Evolutionary conservation across 371 early-diverging fungal species (phyloP).

Genomic region (Mortierella sp.): DNA sequence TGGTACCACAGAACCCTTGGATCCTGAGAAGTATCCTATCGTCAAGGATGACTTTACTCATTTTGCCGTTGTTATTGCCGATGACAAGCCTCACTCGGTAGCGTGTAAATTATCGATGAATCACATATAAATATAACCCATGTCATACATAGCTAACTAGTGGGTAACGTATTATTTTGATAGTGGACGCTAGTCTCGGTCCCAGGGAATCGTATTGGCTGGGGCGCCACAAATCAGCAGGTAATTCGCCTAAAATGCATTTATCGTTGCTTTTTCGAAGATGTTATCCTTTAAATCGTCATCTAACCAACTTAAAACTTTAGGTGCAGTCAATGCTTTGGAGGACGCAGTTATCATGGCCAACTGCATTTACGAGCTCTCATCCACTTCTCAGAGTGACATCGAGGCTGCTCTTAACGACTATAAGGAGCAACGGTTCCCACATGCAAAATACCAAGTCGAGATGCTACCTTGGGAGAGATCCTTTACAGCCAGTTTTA

Average conservation of each 20-base stretch:
- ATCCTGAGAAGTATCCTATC: conserved; percentile 21
- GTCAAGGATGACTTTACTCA: background rate
- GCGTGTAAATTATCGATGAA: background rate
- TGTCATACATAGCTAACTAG: background rate
- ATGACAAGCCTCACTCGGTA: conserved; percentile 13
- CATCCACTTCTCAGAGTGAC: background rate
- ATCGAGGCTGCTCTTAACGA: conserved; percentile 18
- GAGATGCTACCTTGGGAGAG: background rate
- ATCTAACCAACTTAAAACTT: no score
- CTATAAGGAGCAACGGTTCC: conserved; percentile 5
- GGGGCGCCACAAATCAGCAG: background rate
- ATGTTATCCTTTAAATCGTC: background rate
- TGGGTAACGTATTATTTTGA: background rate
- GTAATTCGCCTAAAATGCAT: background rate
- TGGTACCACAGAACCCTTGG: conserved; percentile 17
- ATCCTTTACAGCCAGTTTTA: conserved; percentile 1
- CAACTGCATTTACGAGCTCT: conserved; percentile 26
- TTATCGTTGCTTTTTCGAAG: background rate
- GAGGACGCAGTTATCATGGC: conserved; percentile 29
- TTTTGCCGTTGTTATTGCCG: conserved; percentile 8
- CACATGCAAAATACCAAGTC: background rate
- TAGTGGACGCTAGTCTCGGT: conserved; percentile 1
- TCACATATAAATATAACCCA: background rate
- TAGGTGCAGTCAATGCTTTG: conserved; percentile 34
- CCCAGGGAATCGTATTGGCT: conserved; percentile 25